Percentiles rank a stretch among this genome's conserved stretches.
Evolutionary conservation across 2,329 filamentous ascomycete genomes (phyloP).

Genomic region (Xylariaceae sp.): DNA sequence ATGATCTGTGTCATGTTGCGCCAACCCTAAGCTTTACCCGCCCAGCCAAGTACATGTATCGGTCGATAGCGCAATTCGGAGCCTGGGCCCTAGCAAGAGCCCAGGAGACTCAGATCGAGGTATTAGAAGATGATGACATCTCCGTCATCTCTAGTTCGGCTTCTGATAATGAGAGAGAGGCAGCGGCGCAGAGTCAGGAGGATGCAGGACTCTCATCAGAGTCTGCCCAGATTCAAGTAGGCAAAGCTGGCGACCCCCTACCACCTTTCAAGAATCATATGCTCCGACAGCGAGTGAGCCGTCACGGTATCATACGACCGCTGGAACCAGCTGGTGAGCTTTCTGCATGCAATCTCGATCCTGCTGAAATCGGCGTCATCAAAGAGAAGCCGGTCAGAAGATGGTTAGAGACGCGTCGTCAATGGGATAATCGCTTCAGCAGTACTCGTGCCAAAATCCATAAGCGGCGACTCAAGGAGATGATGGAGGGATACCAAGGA

Average conservation of each 20-base stretch:
- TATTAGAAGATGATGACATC: conserved; percentile 70
- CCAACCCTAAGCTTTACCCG: conserved; percentile 91
- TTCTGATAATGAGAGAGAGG: conserved; percentile 34
- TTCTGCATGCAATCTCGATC: conserved; percentile 56
- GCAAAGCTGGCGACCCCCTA: conserved; percentile 79
- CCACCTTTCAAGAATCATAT: conserved; percentile 78
- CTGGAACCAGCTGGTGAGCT: conserved; percentile 61
- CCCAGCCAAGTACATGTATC: conserved; percentile 95
- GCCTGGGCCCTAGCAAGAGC: conserved; percentile 84
- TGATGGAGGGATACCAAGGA: conserved; percentile 63
- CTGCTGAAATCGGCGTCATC: conserved; percentile 66
- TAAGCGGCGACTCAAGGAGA: conserved; percentile 66
- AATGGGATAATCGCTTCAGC: conserved; percentile 69
- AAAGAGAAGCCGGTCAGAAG: conserved; percentile 74
- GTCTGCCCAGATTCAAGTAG: conserved; percentile 46
- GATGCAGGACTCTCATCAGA: conserved; percentile 15
- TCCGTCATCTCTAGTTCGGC: conserved; percentile 64
- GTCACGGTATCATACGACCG: conserved; percentile 67
- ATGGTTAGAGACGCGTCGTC: conserved; percentile 70
- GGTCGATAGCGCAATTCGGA: conserved; percentile 85
- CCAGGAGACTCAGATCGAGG: conserved; percentile 74
- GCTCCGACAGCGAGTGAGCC: conserved; percentile 82
- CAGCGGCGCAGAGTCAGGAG: conserved; percentile 22
- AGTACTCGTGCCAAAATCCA: conserved; percentile 66
- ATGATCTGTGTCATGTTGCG: conserved; percentile 86